Evolutionary conservation across 2,329 filamentous ascomycete species (phyloP).

Genomic region (Neopestalotiopsis rosae): DNA sequence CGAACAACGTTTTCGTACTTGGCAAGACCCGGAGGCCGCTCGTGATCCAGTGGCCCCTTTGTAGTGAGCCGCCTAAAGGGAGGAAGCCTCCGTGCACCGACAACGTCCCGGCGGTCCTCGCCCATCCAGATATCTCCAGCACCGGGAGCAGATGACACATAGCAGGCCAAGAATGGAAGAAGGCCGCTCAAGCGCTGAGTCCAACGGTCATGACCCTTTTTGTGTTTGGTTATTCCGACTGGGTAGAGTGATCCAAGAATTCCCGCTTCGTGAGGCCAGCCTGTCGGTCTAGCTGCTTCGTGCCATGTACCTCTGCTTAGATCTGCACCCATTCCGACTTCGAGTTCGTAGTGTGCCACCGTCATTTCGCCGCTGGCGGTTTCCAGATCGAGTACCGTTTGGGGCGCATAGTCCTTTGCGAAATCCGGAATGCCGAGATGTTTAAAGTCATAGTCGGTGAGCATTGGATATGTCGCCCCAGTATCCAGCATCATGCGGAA

Average conservation of each 20-base stretch:
- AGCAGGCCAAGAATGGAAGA: conserved; percentile 48
- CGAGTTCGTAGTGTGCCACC: conserved; percentile 23
- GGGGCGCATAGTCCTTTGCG: conserved; percentile 40
- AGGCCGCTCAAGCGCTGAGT: conserved; percentile 45
- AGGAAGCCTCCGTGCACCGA: conserved; percentile 46
- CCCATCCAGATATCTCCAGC: conserved; percentile 44
- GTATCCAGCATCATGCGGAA: conserved; percentile 46
- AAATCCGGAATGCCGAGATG: conserved; percentile 38
- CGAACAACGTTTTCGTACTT: neutral
- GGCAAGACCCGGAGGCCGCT: conserved; percentile 29
- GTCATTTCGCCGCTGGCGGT: conserved; percentile 1
- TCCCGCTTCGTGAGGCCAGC: conserved; percentile 30
- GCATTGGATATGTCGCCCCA: conserved; percentile 47
- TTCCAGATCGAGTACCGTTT: conserved; percentile 28
- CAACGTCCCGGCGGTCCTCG: conserved; percentile 47
- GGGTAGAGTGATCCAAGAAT: conserved; percentile 34
- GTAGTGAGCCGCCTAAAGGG: conserved; percentile 36
- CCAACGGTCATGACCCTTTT: neutral
- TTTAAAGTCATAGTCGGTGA: conserved; percentile 41
- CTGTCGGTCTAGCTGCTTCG: neutral
- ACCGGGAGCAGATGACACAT: conserved; percentile 46
- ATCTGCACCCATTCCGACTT: conserved; percentile 25
- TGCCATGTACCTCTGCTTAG: conserved; percentile 6
- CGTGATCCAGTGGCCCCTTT: conserved; percentile 23
- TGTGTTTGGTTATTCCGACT: conserved; percentile 26